Evolutionary conservation across 768 basidiomycete genomes (phyloP).

Genomic region (Rhizopogon salebrosus): DNA sequence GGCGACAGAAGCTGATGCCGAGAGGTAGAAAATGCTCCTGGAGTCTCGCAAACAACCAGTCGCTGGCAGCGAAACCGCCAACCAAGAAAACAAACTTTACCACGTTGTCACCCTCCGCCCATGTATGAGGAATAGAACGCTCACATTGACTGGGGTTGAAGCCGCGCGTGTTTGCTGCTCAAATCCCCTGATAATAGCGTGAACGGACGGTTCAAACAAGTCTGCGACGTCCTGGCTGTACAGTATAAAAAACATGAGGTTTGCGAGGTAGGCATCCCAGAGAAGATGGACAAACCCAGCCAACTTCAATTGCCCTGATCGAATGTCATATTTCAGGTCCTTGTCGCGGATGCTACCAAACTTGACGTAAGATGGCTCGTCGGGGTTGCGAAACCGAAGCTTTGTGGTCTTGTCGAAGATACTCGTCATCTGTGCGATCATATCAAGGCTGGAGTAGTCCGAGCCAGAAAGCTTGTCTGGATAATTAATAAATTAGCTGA

Average conservation of each 20-base stretch:
- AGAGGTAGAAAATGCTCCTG: conserved; percentile 29
- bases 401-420: conserved; percentile 34
- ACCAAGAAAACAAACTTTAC: conserved; percentile 39
- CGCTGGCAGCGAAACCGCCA: conserved; percentile 46
- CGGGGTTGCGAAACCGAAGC: conserved; percentile 32
- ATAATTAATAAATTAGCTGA: not conserved
- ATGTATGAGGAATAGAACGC: conserved; percentile 1
- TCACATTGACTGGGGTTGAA: conserved; percentile 21
- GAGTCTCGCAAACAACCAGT: conserved; percentile 39
- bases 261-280: not conserved
- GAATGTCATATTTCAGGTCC: conserved; percentile 29
- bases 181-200: no score
- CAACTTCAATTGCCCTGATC: conserved; percentile 32
- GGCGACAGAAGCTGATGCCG: no score
- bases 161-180: conserved; percentile 20
- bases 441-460: conserved; percentile 19
- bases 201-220: conserved; percentile 40
- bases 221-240: conserved; percentile 29
- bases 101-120: not conserved
- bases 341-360: conserved; percentile 33
- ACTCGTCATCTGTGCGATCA: conserved; percentile 27
- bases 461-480: conserved; percentile 27
- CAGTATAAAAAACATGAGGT: not conserved
- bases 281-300: conserved; percentile 23
- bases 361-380: conserved; percentile 30